Evolutionary conservation across 2,329 filamentous ascomycete species (phyloP), one percentile per base, ranked within the genome.

Genomic region (Alternaria gaisen): DNA sequence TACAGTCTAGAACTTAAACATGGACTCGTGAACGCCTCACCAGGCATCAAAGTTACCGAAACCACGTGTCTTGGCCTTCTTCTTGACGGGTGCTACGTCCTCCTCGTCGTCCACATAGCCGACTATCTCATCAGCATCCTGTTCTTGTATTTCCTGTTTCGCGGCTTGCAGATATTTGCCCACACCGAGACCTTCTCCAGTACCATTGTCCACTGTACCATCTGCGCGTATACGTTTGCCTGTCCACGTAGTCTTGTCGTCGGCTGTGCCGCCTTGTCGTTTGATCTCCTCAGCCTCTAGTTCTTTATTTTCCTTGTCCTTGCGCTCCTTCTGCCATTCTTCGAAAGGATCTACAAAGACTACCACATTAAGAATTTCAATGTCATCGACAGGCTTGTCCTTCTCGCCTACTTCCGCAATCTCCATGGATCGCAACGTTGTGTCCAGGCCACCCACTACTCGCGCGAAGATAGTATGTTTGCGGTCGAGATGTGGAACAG

Each of bases 401-500:
- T 88, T 82, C 18, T 85, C 87, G 69, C 94, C 92, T 0, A 90
- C 90, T 2, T 91, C 88, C 16, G 90, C 87, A 11, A 86, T 86
- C 80, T 99, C 95, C 80, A 99, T 88, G 59, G 87, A 87, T 63
- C 86, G 84, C 14, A 99, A 83, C 1, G 90, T 87, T 0, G 90
- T 87, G 44, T 91, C 88, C 56, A 89, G 72, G 0, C 91, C 94
- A 28, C 91, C 92, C 1, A 96, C 90, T 0, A 98, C 88, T 38
- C 89, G 88, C 2, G 90, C 95, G 72, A 99, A 99, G 41, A 99
- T 91, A n/a, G 95, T 98, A 80, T 99, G 95, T 75, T 99, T 99
- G 61, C 90, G 87, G 79, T 99, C 93, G 1, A 99, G 86, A 80
- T 99, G 95, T 65, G 91, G 89, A 0, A 90, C 88, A 1, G 91